phyloP scores from a whole-genome alignment of 2,329 filamentous ascomycete species.

The Neospermospora avenae region DNA sequence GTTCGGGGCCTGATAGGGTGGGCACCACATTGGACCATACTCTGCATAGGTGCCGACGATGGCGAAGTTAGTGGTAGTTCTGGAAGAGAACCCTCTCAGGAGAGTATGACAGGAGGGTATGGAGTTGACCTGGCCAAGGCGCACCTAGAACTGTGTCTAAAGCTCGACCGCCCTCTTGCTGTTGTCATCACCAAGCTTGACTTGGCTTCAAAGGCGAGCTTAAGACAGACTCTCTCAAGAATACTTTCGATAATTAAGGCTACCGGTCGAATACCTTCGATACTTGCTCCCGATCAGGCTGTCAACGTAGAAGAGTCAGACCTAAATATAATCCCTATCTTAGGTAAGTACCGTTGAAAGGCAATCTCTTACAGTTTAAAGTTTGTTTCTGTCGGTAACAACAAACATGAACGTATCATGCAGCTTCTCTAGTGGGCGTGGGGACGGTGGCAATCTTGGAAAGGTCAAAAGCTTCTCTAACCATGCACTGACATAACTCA shows the following conservation, averaged over 20 bases:
- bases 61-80: slow-evolving; percentile 43
- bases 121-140: slow-evolving; percentile 72
- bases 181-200: slow-evolving; percentile 91
- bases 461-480: neutral
- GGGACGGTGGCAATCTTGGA: neutral
- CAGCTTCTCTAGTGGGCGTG: neutral
- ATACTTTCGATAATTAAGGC: slow-evolving; percentile 76
- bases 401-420: neutral
- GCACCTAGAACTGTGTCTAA: slow-evolving; percentile 81
- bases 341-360: slow-evolving; percentile 12
- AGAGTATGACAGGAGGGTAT: slow-evolving; percentile 46
- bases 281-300: slow-evolving; percentile 60
- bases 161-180: slow-evolving; percentile 71
- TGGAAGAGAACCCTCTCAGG: slow-evolving; percentile 48
- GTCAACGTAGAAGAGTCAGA: slow-evolving; percentile 44
- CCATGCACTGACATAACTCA: neutral
- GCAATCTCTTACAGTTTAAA: neutral
- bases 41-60: slow-evolving; percentile 83
- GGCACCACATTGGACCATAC: slow-evolving; percentile 89
- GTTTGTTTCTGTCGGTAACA: neutral
- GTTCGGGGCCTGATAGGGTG: slow-evolving; percentile 89
- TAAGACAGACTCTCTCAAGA: slow-evolving; percentile 69
- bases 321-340: slow-evolving; percentile 52
- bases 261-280: slow-evolving; percentile 67
- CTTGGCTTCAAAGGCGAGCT: slow-evolving; percentile 67